A percentile compares a stretch with the other conserved stretches of the same genome.
Conservation (phyloP, 805 yeast species). For the Starmerella vitae region DNA sequence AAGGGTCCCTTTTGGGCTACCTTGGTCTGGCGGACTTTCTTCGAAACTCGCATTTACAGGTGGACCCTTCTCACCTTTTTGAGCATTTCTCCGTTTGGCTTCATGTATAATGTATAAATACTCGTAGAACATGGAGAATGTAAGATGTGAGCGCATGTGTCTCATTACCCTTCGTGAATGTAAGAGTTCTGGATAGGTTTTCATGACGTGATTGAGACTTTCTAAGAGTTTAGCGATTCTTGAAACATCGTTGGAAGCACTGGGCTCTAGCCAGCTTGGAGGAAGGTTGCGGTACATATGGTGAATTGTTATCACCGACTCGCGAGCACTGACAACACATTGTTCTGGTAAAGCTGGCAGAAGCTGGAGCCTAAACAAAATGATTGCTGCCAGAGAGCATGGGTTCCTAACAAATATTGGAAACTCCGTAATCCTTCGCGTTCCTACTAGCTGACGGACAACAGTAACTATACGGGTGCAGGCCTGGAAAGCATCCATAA, state of each 20-base stretch:
- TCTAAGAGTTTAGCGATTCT: constrained; percentile 85
- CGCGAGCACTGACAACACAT: constrained; percentile 77
- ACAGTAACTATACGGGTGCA: constrained; percentile 74
- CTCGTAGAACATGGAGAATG: constrained; percentile 84
- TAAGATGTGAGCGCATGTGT: constrained; percentile 81
- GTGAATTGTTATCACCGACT: constrained; percentile 86
- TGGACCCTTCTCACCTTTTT: constrained; percentile 12
- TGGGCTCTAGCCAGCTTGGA: constrained; percentile 68
- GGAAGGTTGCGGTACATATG: constrained; percentile 74
- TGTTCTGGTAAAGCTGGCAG: constrained; percentile 57
- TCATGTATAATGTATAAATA: constrained; percentile 91
- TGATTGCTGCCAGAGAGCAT: constrained; percentile 60
- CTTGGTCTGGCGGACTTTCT: background rate
- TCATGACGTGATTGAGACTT: constrained; percentile 71
- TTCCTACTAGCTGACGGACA: constrained; percentile 55
- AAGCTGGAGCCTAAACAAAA: constrained; percentile 67
- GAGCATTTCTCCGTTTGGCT: constrained; percentile 54
- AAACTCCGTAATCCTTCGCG: constrained; percentile 58
- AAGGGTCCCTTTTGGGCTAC: constrained; percentile 4
- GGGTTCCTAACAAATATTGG: constrained; percentile 81
- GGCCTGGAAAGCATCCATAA: constrained; percentile 62
- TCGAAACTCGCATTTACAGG: background rate
- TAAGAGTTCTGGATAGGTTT: constrained; percentile 76
- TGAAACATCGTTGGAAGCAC: constrained; percentile 73
- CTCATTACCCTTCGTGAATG: constrained; percentile 64